These are phyloP conservation scores for Coemansia sp. DNA, from an alignment of 192 early-diverging fungal species.

Conservation along the genomic window DNA sequence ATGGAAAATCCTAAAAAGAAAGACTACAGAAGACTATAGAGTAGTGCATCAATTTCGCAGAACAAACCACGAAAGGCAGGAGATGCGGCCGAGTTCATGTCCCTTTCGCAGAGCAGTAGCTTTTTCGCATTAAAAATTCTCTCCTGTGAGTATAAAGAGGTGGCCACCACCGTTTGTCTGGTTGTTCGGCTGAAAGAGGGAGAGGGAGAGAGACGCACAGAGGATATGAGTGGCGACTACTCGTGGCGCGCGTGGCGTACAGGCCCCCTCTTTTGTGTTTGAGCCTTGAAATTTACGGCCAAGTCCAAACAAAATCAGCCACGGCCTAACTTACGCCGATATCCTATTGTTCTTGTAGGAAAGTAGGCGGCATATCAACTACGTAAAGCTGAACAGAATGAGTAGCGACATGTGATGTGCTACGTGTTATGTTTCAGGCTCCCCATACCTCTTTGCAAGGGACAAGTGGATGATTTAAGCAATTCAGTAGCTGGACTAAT, in stretches of 20 bases:
- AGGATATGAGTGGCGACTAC: neutral
- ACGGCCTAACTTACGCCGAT: neutral
- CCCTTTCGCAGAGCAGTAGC: neutral
- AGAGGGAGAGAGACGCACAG: neutral
- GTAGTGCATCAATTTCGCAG: neutral
- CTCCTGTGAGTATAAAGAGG: neutral
- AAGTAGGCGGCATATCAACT: too few relatives aligned
- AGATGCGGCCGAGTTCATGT: neutral
- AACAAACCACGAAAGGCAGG: neutral
- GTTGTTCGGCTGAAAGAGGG: neutral
- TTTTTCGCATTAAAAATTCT: neutral
- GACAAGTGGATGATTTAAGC: neutral
- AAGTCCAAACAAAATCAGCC: slow-evolving; percentile 5
- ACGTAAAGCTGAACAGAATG: too few relatives aligned
- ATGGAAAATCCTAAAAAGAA: neutral
- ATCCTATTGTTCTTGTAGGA: neutral
- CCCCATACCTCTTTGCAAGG: slow-evolving; percentile 2
- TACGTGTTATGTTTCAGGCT: too few relatives aligned
- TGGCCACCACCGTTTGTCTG: neutral
- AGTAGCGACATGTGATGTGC: too few relatives aligned
- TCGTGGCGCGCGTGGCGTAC: slow-evolving; percentile 11
- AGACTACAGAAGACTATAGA: neutral
- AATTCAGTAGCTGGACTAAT: neutral
- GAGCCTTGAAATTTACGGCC: neutral
- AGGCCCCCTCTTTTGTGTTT: slow-evolving; percentile 1